Percentiles rank a stretch among this genome's conserved stretches.
phyloP scores from a whole-genome alignment of 352 stramenopile species.

The Globisporangium perplexum region DNA sequence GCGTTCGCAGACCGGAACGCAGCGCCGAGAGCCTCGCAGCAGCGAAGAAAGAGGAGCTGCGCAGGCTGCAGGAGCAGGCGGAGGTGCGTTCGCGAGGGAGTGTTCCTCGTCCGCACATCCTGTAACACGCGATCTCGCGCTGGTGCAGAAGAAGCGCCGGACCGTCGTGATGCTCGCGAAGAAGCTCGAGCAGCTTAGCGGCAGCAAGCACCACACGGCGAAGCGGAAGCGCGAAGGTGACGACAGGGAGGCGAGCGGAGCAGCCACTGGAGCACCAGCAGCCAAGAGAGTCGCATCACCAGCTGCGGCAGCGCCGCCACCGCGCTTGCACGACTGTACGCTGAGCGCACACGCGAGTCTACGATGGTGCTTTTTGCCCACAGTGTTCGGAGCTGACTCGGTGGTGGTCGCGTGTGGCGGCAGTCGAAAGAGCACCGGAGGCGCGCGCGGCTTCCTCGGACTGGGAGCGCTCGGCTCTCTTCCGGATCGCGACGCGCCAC shows the following conservation, averaged over 20 bases:
- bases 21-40: not conserved
- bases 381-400: not conserved
- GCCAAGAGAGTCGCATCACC: not conserved
- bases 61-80: constrained; percentile 24
- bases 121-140: not conserved
- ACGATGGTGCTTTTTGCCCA: too few species aligned
- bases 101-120: not conserved
- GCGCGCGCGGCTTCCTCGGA: constrained; percentile 1
- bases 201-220: not conserved
- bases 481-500: constrained; percentile 9
- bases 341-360: too few species aligned
- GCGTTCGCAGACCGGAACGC: not conserved
- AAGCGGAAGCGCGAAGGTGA: constrained; percentile 11
- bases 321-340: constrained; percentile 8
- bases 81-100: constrained; percentile 16
- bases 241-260: not conserved
- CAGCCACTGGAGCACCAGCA: not conserved
- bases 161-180: constrained; percentile 2
- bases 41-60: constrained; percentile 31
- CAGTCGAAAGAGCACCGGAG: constrained; percentile 4
- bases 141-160: constrained; percentile 10
- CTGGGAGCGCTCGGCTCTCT: constrained; percentile 6
- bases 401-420: not conserved
- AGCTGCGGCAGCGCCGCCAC: not conserved
- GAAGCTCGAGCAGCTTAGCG: constrained; percentile 9